Evolutionary conservation across 176 grass and related monocot genomes (phyloP), one percentile per base, ranked within the genome.

Genomic region (Aechmea fasciata): DNA sequence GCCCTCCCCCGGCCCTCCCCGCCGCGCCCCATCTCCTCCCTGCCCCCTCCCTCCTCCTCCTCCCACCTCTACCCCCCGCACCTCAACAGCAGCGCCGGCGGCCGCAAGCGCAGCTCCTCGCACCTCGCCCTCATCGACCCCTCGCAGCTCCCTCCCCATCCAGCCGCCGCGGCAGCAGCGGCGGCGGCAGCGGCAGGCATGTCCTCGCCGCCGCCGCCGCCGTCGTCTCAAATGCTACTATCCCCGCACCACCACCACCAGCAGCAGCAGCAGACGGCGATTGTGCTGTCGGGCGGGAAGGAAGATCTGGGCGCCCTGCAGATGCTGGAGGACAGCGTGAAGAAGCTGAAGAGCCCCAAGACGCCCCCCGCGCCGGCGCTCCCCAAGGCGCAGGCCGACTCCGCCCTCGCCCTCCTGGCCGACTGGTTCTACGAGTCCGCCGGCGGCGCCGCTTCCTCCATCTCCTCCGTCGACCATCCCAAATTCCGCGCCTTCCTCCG

Each of bases 351-450:
- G 80, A 91, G 84, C 6, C 88, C 92, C 9, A 49, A 29, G 2
- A 80, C 77, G 10, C 75, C 84, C 1, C 83, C 88, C 0, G 71
- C 67, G 4, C 47, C 81, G 5, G 84, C 71, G 64, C 78, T 91
- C 0, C 68, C 81, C 13, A 81, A 79, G 15, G 75, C 11, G 0
- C 92, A 92, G 75, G 82, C 82, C 1, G 88, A 89, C 0, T 80
- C 85, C 1, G 88, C 88, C 11, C 69, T 92, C 15, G 10, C 73
- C 3, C 79, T 87, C n/a, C 82, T 96, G 65, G 50, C 81, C 19
- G 88, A 96, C 65, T 91, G 92, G 88, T 83, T 96, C 51, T 78
- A 89, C 49, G 92, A 96, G 73, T 87, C 88, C 6, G 69, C 88
- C 6, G 69, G 83, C 11, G 82, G 81, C 63, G 72, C 57, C 73